Percentiles rank a stretch among this genome's conserved stretches.
Evolutionary conservation across 805 yeast species (phyloP).

Genomic region (Isabelozyma rhagii): DNA sequence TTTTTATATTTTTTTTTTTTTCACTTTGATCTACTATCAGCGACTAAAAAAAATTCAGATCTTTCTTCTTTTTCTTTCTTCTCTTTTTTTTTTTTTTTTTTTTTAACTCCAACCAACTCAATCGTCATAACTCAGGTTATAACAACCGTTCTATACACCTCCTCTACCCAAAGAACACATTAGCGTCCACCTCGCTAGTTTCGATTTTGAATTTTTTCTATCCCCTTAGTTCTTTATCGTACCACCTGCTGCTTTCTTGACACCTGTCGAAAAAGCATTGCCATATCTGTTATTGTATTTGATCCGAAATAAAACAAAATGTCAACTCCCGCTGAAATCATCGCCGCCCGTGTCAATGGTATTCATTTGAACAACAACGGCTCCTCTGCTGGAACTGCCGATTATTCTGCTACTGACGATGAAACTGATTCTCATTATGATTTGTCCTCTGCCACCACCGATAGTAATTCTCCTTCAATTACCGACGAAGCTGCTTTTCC

Average conservation of each 20-base stretch:
- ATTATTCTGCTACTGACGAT: neutral
- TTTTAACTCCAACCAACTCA: neutral
- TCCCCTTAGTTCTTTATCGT: neutral
- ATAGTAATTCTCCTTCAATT: constrained; percentile 35
- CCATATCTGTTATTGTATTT: constrained; percentile 6
- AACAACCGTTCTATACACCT: neutral
- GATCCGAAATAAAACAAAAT: constrained; percentile 12
- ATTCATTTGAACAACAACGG: constrained; percentile 5
- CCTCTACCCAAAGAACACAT: neutral
- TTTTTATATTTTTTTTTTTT: too few relatives aligned
- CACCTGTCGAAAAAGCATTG: constrained; percentile 12
- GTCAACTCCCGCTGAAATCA: constrained; percentile 48
- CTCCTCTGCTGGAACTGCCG: neutral
- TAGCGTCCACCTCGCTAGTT: neutral
- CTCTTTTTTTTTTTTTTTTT: neutral
- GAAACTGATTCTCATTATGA: constrained; percentile 12
- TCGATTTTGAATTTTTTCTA: too few relatives aligned
- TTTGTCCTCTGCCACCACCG: constrained; percentile 9
- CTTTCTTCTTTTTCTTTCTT: neutral
- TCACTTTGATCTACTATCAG: neutral
- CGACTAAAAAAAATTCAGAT: neutral
- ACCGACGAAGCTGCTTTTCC: constrained; percentile 62
- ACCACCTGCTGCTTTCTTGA: constrained; percentile 14
- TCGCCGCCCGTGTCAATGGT: constrained; percentile 39
- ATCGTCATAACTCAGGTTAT: neutral